Conservation (phyloP, 2,329 filamentous ascomycete species). For the Hymenoscyphus occultus region DNA sequence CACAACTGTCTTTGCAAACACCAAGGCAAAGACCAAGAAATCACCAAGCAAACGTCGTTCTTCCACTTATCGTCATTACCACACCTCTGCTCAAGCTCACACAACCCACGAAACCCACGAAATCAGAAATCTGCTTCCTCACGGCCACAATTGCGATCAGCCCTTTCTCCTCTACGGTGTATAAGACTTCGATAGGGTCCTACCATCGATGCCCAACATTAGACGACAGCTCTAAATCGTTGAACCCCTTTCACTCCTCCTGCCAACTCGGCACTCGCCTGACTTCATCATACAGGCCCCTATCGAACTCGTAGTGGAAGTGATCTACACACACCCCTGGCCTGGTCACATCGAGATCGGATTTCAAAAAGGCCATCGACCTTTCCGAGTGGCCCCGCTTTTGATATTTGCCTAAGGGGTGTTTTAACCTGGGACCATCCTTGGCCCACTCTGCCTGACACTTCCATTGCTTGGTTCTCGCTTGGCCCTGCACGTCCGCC, state of each 20-base stretch:
- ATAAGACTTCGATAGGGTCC: not conserved
- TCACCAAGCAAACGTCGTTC: too few species aligned
- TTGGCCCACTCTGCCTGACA: not conserved
- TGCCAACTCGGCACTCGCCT: not conserved
- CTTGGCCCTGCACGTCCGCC: not conserved
- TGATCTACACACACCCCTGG: not conserved
- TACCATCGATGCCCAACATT: not conserved
- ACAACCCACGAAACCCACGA: not conserved
- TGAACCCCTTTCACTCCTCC: not conserved
- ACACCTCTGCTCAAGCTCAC: too few species aligned
- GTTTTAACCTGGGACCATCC: constrained; percentile 4
- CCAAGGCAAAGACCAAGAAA: too few species aligned
- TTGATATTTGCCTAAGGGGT: not conserved
- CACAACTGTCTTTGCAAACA: not conserved
- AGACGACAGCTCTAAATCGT: not conserved
- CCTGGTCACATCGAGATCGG: not conserved
- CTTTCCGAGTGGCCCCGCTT: not conserved
- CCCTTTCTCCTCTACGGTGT: not conserved
- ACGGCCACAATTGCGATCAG: not conserved
- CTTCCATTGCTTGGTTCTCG: not conserved
- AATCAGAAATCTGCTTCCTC: not conserved
- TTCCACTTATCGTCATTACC: too few species aligned
- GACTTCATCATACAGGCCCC: not conserved
- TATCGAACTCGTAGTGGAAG: not conserved
- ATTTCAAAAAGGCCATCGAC: constrained; percentile 1